Evolutionary conservation across 768 basidiomycete genomes (phyloP).

Genomic region (Boletus fagicola): DNA sequence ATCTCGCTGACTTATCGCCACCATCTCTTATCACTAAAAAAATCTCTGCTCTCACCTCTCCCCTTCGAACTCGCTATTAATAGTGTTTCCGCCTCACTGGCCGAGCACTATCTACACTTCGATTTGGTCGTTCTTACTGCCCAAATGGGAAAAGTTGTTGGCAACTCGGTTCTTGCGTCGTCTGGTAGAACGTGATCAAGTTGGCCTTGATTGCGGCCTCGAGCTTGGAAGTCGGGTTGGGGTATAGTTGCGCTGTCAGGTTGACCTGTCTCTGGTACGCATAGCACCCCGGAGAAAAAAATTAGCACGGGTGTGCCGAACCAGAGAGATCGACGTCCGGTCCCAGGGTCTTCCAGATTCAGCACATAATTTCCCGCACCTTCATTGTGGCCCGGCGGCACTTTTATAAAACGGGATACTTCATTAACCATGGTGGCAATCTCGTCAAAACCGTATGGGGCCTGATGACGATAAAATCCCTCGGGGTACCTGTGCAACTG

Average conservation of each 20-base stretch:
- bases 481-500: slow-evolving; percentile 18
- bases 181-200: not conserved
- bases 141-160: not conserved
- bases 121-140: not conserved
- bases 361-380: not conserved
- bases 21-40: no score
- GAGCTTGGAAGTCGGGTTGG: not conserved
- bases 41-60: no score
- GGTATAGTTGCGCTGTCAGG: not conserved
- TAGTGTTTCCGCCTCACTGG: no score
- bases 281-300: not conserved
- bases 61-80: no score
- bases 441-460: slow-evolving; percentile 7
- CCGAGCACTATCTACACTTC: no score
- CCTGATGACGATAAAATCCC: slow-evolving; percentile 23
- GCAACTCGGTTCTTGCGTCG: not conserved
- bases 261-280: not conserved
- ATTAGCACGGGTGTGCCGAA: not conserved
- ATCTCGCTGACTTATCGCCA: no score
- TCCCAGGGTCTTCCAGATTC: not conserved
- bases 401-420: not conserved
- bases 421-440: not conserved
- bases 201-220: not conserved
- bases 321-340: not conserved
- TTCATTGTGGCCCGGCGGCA: not conserved